Base-by-base conservation (phyloP, 2,329 filamentous ascomycete genomes). In the Neobulgaria alba region DNA sequence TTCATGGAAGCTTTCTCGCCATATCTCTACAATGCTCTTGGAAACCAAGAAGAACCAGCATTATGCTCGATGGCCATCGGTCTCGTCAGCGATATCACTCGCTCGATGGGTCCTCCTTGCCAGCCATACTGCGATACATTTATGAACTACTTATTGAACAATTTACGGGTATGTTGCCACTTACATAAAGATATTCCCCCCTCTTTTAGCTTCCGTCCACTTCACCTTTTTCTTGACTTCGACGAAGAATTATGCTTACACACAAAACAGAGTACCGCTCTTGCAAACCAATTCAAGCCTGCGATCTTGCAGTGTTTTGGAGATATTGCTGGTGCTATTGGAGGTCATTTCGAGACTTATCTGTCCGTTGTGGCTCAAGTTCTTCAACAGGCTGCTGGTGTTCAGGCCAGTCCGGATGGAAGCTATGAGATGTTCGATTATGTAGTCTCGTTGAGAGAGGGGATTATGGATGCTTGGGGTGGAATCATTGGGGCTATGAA, bases 391-490 rank as follows among this genome's bases (percentile, higher is more conserved):
- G 92, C 92, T 41, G 84, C 88, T 14, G 79, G 75, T 33, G 87
- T 98, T 42, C 85, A 81, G 21, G 77, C 85, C 31, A 78, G 78
- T 42, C 73, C 79, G 19, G 88, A 95, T 52, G 81, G 84, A 44
- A 85, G 84, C 37, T 92, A 89, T 55, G 92, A 98, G 66, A 94
- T 96, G 84, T 82, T 89, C 43, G 90, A 96, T 65, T 98, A 98
- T 61, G 82, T 98, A 54, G 78, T 94, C 50, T 95, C 89, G 15
- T 75, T 98, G 36, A 82, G 92, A 39, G 93, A 98, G 61, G 92
- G 90, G 54, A 96, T 98, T 53, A 95, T 96, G 82, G 92, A 98
- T 71, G 92, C 92, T 23, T 98, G 93, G 89, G 88, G 89, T 57
- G 92, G 92, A 52, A 92, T 95, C 52, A 88, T 98, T 59, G 80